phyloP scores from a whole-genome alignment of 306 rosid genomes.

The Cucurbita pepo region DNA sequence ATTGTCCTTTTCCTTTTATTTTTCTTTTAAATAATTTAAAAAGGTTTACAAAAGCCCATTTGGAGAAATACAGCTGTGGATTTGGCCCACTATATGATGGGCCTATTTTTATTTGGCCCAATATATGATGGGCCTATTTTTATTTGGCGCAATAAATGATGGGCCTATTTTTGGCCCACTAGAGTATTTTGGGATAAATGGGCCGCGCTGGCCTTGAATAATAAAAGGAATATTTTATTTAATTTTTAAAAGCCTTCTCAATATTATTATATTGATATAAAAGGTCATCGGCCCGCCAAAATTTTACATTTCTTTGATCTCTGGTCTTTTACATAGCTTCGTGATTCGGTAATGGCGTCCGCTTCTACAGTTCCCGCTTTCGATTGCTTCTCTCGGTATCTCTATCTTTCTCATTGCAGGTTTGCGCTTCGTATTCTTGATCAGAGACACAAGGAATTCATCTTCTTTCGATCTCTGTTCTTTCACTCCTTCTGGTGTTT shows the following conservation, averaged over 20 bases:
- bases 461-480: background rate
- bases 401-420: background rate
- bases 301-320: background rate
- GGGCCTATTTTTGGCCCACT: background rate
- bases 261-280: background rate
- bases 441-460: background rate
- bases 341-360: background rate
- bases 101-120: background rate
- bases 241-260: too few species aligned
- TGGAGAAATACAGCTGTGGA: background rate
- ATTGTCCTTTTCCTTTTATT: background rate
- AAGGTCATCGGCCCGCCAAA: background rate
- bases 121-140: background rate
- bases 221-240: too few species aligned
- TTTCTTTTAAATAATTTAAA: background rate
- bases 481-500: background rate
- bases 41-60: background rate
- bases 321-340: background rate
- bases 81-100: background rate
- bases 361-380: background rate
- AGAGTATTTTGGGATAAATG: background rate
- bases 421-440: background rate
- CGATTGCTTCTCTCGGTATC: background rate
- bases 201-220: background rate
- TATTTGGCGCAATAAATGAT: background rate